Base-by-base conservation (phyloP, 106 monocot species). In the Iris macrosiphon region DNA sequence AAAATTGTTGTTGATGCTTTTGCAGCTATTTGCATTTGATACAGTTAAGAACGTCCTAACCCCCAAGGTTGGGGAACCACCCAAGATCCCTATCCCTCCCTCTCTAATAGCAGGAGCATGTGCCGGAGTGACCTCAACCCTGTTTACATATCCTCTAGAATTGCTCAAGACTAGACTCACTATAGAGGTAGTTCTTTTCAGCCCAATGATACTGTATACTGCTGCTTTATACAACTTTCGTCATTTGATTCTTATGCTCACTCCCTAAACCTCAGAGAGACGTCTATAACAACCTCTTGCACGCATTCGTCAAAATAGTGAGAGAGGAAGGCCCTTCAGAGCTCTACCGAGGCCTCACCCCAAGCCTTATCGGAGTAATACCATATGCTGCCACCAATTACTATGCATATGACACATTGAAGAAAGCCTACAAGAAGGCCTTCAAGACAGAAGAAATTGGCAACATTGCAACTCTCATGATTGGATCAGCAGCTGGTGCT, bases 371-470 rank as follows among this genome's bases (percentile, higher is more conserved):
- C 0, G 93, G 93, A 35, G 93, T 93, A 9, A 63, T 93, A 26
- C 93, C 93, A 2, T 93, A 93, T 55, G 88, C 93, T 8, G 83
- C 93, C 0, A 71, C 81, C 20, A 88, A 93, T 26, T 88, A 93
- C 64, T 93, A 69, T 59, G 66, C 93, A 1, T 93, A 93, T 28
- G 88, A 93, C 28, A 70, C 75, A 26, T 59, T 88, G 10, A 77
- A 71, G 70, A 88, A 75, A 47, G 75, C 75, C 27, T 84, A 93
- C 54, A 65, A 66, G 59, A 93, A 77, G 52, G 62, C 61, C 3
- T 70, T 70, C 40, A 80, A 88, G 31, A 55, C 49, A 30, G 80
- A 93, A 31, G 82, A 92, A 3, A 61, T 88, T 4, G 55, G 80
- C 34, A 93, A 93, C 32, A 15, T 88, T 18, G 66, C 78, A 30